These are phyloP conservation scores for Imleria badia DNA, from an alignment of 768 basidiomycete genomes.

Conservation along the genomic window DNA sequence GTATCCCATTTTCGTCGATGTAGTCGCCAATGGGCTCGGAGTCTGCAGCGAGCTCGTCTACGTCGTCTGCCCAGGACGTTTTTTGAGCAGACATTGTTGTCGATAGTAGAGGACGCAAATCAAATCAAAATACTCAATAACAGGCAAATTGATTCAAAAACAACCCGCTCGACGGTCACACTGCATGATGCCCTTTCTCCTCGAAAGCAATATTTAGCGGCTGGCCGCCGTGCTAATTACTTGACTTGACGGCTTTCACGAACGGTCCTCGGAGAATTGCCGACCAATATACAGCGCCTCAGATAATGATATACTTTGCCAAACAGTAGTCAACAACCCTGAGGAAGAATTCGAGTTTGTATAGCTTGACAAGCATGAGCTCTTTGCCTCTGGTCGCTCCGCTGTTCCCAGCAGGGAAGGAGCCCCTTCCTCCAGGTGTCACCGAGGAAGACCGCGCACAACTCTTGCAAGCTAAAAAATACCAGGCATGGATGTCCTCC, in stretches of 20 bases:
- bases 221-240: not conserved
- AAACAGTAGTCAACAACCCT: conserved; percentile 22
- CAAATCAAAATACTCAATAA: conserved; percentile 19
- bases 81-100: conserved; percentile 39
- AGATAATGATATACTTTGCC: no score
- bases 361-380: conserved; percentile 15
- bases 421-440: conserved; percentile 82
- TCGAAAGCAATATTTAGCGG: no score
- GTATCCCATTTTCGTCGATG: conserved; percentile 83
- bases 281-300: no score
- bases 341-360: conserved; percentile 7
- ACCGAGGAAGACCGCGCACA: conserved; percentile 76
- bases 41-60: conserved; percentile 69
- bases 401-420: conserved; percentile 80
- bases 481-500: conserved; percentile 64
- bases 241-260: not conserved
- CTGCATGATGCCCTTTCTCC: no score
- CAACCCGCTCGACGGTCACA: not conserved
- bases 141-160: not conserved
- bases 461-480: conserved; percentile 69
- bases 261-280: no score
- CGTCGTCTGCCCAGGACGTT: conserved; percentile 88
- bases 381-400: conserved; percentile 54
- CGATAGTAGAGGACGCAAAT: conserved; percentile 11
- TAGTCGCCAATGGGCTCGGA: conserved; percentile 59